A percentile compares a stretch with the other conserved stretches of the same genome.
phyloP scores from a whole-genome alignment of 108 stramenopile genomes.

The Cylindrotheca closterium region DNA sequence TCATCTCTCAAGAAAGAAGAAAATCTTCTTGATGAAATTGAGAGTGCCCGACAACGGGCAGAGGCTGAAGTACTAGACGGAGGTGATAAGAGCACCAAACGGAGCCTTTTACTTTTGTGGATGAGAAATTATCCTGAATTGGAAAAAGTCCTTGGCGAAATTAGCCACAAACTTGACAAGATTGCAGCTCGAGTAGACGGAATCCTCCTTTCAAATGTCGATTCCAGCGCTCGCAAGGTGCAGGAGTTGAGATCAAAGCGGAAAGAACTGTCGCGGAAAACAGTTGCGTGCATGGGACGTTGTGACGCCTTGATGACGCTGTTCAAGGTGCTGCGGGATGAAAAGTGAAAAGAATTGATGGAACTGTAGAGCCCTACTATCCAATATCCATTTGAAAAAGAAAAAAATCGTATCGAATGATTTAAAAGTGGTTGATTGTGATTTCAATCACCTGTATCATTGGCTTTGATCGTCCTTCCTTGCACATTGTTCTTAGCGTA shows the following conservation, averaged over 20 bases:
- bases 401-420: neutral
- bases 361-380: neutral
- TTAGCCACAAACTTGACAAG: conserved; percentile 41
- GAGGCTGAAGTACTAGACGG: conserved; percentile 28
- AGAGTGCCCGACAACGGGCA: conserved; percentile 34
- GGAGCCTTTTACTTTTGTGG: conserved; percentile 3
- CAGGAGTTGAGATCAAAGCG: conserved; percentile 19
- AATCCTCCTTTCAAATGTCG: conserved; percentile 21
- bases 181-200: conserved; percentile 44
- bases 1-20: conserved; percentile 1
- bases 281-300: conserved; percentile 30
- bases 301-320: conserved; percentile 29
- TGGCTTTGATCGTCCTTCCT: too few relatives aligned
- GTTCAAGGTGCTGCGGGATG: conserved; percentile 34
- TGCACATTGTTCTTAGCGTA: too few relatives aligned
- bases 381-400: neutral
- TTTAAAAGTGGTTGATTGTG: too few relatives aligned
- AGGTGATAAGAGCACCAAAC: neutral
- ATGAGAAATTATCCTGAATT: conserved; percentile 15
- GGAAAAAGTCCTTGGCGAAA: conserved; percentile 29
- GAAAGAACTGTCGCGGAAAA: conserved; percentile 24
- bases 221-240: neutral
- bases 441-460: too few relatives aligned
- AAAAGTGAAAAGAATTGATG: neutral
- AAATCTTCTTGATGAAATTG: conserved; percentile 17